Evolutionary conservation across 1,284 basidiomycete genomes (phyloP), one percentile per base, ranked within the genome.

Genomic region (Veloboletus limbatus): DNA sequence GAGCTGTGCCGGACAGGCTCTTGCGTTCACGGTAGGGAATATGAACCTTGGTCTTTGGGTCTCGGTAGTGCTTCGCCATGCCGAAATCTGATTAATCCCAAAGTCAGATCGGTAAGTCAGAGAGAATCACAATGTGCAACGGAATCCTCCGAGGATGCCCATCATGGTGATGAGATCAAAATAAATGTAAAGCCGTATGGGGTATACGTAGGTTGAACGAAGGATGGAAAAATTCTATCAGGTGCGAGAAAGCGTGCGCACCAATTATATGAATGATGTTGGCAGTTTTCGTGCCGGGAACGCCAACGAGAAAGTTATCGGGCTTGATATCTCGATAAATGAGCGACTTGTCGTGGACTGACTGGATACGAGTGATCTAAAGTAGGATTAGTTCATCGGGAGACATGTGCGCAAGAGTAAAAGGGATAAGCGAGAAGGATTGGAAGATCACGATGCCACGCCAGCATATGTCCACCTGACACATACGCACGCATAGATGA

Each of bases 241-340:
- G 42, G 22, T 40, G 18, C 16, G 26, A 46, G 36, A 37, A 44
- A 48, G 22, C 9, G 33, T 30, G 67, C 81, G 48, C 55, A 88
- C 85, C 85, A 60, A 98, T 97, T 56, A 98, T 88, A 72, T 95
- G 89, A 57, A 98, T 85, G 14, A 82, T 77, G 63, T 96, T 95
- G 45, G 93, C 89, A 26, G 78, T 88, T 75, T 94, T 97, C 36
- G 90, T 95, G 30, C 82, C 82, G n/a, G 94, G 89, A 11, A 94
- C 87, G 47, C 96, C 96, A 65, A 99, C 93, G 54, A 99, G 75
- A 69, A 99, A 98, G 74, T 99, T 98, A 75, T 98, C 96, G 39
- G 96, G 96, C 69, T 98, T 98, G 76, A 98, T 98, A 68, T 98
- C 97, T 55, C 96, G 92, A 75, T 98, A 97, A 59, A 99, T 97